These are phyloP conservation scores for Platanus orientalis DNA, from an alignment of 164 flowering plant species.

Conservation along the genomic window DNA sequence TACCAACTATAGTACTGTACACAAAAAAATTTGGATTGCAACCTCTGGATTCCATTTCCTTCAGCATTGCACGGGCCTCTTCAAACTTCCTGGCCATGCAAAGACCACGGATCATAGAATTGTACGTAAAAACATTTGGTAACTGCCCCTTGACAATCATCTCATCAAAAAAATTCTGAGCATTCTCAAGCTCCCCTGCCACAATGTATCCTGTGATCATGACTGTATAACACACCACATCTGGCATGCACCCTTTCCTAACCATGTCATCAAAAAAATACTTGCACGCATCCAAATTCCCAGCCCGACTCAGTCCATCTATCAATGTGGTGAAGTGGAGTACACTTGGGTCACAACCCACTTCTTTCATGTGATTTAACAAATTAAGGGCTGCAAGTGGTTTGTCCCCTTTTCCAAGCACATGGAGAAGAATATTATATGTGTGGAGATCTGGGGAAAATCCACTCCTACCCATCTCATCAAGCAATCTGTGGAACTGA, in stretches of 20 bases:
- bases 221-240: conserved; percentile 88
- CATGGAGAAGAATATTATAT: conserved; percentile 70
- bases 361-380: conserved; percentile 73
- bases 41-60: conserved; percentile 79
- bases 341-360: conserved; percentile 56
- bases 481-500: conserved; percentile 56
- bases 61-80: conserved; percentile 63
- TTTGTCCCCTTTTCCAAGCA: conserved; percentile 70
- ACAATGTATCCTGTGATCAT: conserved; percentile 71
- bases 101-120: conserved; percentile 86
- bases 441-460: conserved; percentile 77
- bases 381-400: conserved; percentile 68
- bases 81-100: conserved; percentile 67
- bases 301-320: conserved; percentile 88
- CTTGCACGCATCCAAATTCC: conserved; percentile 74
- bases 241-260: conserved; percentile 60
- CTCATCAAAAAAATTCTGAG: conserved; percentile 56
- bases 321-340: conserved; percentile 88
- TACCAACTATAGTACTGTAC: conserved; percentile 63
- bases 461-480: conserved; percentile 64
- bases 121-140: conserved; percentile 87
- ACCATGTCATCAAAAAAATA: conserved; percentile 75
- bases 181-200: conserved; percentile 66
- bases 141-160: conserved; percentile 67
- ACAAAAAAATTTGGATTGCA: conserved; percentile 84